phyloP scores from a whole-genome alignment of 768 basidiomycete genomes.

The Kwoniella mangroviensis region DNA sequence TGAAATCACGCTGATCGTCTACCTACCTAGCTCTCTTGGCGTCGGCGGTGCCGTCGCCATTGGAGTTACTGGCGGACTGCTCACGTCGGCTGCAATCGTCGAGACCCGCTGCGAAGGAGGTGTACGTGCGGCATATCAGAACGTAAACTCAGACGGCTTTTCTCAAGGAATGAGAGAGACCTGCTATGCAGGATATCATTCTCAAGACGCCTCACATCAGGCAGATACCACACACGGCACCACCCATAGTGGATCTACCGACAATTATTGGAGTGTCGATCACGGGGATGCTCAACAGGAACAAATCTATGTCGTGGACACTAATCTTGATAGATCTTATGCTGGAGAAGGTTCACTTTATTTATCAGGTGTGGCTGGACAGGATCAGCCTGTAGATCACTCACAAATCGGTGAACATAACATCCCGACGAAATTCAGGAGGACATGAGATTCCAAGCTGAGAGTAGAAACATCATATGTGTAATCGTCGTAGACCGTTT shows the following conservation, averaged over 20 bases:
- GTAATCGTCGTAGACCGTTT: too few species aligned
- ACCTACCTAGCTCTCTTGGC: too few species aligned
- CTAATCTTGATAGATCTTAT: not conserved
- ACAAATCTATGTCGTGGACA: not conserved
- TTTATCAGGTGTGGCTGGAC: not conserved
- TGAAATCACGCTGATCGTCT: too few species aligned
- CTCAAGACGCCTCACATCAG: too few species aligned
- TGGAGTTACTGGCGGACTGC: too few species aligned
- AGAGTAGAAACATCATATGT: not conserved
- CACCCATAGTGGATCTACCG: too few species aligned
- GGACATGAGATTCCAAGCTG: not conserved
- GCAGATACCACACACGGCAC: too few species aligned
- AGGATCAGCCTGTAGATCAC: not conserved
- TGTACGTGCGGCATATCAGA: not conserved
- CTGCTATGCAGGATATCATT: not conserved
- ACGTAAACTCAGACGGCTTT: not conserved
- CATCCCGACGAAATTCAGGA: not conserved
- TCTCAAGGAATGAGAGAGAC: not conserved
- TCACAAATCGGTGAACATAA: not conserved
- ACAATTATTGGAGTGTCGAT: too few species aligned
- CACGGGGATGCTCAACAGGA: not conserved
- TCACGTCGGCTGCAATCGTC: too few species aligned
- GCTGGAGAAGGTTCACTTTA: not conserved
- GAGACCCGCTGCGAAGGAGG: too few species aligned
- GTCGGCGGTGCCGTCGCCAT: too few species aligned